Percentiles rank a stretch among this genome's conserved stretches.
These are phyloP conservation scores for Pisolithus albus DNA, from an alignment of 768 basidiomycete genomes.

Conservation along the genomic window DNA sequence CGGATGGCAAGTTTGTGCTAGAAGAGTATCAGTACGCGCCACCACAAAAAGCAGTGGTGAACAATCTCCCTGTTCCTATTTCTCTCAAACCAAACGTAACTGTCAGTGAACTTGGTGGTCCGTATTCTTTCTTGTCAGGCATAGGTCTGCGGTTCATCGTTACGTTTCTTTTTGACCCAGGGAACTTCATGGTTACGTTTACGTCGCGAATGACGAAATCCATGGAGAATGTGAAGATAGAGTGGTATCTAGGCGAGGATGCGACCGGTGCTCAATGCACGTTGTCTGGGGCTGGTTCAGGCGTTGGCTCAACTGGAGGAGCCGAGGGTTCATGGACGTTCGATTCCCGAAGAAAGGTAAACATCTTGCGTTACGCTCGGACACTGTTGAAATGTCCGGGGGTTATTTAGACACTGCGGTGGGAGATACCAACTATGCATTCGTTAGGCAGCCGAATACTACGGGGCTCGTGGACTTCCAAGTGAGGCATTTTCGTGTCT, in stretches of 20 bases:
- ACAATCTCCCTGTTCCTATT: slow-evolving; percentile 47
- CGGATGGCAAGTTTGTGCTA: slow-evolving; percentile 82
- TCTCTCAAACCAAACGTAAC: slow-evolving; percentile 39
- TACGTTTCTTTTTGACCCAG: slow-evolving; percentile 23
- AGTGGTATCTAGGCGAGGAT: slow-evolving; percentile 69
- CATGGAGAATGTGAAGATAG: slow-evolving; percentile 66
- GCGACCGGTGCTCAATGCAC: slow-evolving; percentile 70
- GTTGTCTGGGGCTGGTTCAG: slow-evolving; percentile 50
- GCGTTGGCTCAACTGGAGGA: slow-evolving; percentile 32
- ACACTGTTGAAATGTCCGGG: background rate
- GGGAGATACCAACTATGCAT: slow-evolving; percentile 67
- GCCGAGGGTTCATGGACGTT: slow-evolving; percentile 72
- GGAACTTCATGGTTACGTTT: slow-evolving; percentile 54
- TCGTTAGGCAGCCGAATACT: slow-evolving; percentile 67
- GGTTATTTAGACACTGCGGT: slow-evolving; percentile 54
- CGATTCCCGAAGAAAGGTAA: slow-evolving; percentile 60
- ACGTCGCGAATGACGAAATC: slow-evolving; percentile 58
- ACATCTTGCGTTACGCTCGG: background rate
- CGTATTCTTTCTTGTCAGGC: background rate
- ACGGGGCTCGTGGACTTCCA: slow-evolving; percentile 69
- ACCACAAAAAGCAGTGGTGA: slow-evolving; percentile 28
- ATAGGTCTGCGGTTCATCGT: background rate
- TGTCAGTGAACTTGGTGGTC: slow-evolving; percentile 27
- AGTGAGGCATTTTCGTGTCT: slow-evolving; percentile 33
- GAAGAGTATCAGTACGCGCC: slow-evolving; percentile 73